Conservation (phyloP, 495 filamentous ascomycete species). For the Thermothielavioides terrestris region DNA sequence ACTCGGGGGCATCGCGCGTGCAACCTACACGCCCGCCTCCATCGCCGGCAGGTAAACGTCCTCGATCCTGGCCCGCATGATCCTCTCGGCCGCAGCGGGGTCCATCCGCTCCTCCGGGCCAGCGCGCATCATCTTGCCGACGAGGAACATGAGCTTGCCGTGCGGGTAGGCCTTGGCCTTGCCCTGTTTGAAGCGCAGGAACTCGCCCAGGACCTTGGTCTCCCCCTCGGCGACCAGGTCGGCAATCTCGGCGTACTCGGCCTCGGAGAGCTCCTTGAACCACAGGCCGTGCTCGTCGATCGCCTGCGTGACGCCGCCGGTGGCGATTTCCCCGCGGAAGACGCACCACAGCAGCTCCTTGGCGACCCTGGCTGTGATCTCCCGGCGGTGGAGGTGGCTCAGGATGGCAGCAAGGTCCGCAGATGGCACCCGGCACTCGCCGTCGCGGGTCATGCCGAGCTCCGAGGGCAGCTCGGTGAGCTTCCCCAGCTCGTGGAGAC, state of each 20-base stretch:
- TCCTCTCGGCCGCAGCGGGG: slow-evolving; percentile 58
- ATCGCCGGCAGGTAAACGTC: slow-evolving; percentile 6
- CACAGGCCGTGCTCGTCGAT: slow-evolving; percentile 60
- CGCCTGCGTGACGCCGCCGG: slow-evolving; percentile 45
- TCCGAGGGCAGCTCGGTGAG: slow-evolving; percentile 38
- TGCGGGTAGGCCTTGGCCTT: slow-evolving; percentile 35
- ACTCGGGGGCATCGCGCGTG: background rate
- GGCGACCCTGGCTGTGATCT: slow-evolving; percentile 68
- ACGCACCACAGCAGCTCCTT: slow-evolving; percentile 62
- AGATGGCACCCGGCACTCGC: slow-evolving; percentile 45
- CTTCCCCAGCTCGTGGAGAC: slow-evolving; percentile 82
- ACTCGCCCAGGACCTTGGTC: slow-evolving; percentile 59
- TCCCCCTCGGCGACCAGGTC: slow-evolving; percentile 38
- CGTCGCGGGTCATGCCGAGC: slow-evolving; percentile 32
- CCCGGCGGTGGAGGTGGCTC: slow-evolving; percentile 49
- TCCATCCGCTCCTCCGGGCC: slow-evolving; percentile 71
- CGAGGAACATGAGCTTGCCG: slow-evolving; percentile 77
- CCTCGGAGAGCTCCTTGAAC: slow-evolving; percentile 51
- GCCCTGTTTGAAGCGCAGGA: slow-evolving; percentile 51
- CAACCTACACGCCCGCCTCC: background rate
- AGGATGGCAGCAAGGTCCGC: slow-evolving; percentile 59
- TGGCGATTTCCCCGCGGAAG: slow-evolving; percentile 34
- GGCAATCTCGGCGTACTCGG: slow-evolving; percentile 53
- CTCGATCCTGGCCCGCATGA: slow-evolving; percentile 43
- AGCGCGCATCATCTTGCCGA: slow-evolving; percentile 81